Conservation (phyloP, 192 early-diverging fungal species). For the Polychytrium aggregatum region DNA sequence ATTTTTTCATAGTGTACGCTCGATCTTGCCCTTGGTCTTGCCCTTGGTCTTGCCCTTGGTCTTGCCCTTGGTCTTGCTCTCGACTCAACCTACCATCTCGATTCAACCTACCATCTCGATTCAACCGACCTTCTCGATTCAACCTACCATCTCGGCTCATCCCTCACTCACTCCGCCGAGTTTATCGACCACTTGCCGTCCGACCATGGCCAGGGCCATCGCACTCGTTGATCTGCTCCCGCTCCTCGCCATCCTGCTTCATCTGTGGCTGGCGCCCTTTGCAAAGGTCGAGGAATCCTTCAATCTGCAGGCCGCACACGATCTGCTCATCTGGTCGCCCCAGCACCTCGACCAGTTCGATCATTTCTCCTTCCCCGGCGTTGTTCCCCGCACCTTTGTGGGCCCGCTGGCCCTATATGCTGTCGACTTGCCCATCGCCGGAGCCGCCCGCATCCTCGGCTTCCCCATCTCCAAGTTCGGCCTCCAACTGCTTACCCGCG, state of each 20-base stretch:
- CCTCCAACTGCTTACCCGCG: not conserved
- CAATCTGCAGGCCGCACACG: slow-evolving; percentile 86
- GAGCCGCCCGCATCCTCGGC: too few species aligned
- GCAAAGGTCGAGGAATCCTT: slow-evolving; percentile 98
- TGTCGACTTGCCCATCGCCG: not conserved
- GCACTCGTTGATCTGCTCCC: not conserved
- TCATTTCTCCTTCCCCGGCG: slow-evolving; percentile 86
- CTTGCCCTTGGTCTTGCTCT: too few species aligned
- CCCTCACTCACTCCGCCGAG: not conserved
- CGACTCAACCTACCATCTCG: too few species aligned
- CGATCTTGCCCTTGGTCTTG: too few species aligned
- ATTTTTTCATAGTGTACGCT: too few species aligned
- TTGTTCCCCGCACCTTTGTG: slow-evolving; percentile 87
- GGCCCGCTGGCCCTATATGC: slow-evolving; percentile 60
- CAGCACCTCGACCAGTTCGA: slow-evolving; percentile 44
- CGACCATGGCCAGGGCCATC: not conserved
- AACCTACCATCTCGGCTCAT: too few species aligned
- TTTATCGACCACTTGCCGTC: not conserved
- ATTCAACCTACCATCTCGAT: too few species aligned
- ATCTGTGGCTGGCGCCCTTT: slow-evolving; percentile 40
- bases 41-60: too few species aligned
- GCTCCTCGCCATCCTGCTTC: not conserved
- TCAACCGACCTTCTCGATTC: too few species aligned
- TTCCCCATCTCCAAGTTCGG: not conserved
- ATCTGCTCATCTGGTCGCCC: slow-evolving; percentile 51